phyloP scores from a whole-genome alignment of 1,284 basidiomycete genomes.

The Heterobasidion annosum region DNA sequence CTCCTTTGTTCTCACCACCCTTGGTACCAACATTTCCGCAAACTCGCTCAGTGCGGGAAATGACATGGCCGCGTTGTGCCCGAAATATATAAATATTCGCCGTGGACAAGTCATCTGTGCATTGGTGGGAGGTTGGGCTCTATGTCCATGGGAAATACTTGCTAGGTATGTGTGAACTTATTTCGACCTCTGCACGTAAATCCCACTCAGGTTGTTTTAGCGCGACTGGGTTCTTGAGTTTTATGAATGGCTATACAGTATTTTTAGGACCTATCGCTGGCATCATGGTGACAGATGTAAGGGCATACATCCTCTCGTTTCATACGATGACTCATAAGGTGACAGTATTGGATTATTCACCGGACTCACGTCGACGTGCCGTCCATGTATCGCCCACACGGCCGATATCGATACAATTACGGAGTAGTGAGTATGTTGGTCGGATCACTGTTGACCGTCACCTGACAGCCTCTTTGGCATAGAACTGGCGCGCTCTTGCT shows the following conservation, averaged over 20 bases:
- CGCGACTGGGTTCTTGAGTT: conserved; percentile 37
- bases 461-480: not conserved
- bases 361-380: conserved; percentile 56
- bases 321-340: not conserved
- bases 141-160: conserved; percentile 47
- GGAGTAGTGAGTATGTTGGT: conserved; percentile 42
- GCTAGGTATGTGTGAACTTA: conserved; percentile 23
- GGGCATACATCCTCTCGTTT: conserved; percentile 12
- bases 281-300: conserved; percentile 65
- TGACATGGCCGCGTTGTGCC: conserved; percentile 62
- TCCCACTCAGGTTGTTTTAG: conserved; percentile 17
- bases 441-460: conserved; percentile 2
- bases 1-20: conserved; percentile 56
- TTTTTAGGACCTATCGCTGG: conserved; percentile 69
- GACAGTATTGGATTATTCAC: conserved; percentile 60
- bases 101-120: conserved; percentile 70
- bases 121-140: conserved; percentile 57
- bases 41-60: conserved; percentile 74
- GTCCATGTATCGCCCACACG: conserved; percentile 55
- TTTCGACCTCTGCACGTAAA: too few relatives aligned
- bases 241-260: conserved; percentile 66
- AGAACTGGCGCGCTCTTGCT: conserved; percentile 70
- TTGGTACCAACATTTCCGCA: conserved; percentile 71
- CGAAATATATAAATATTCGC: conserved; percentile 66
- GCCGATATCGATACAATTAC: conserved; percentile 53